phyloP scores from a whole-genome alignment of 2,329 filamentous ascomycete species.

The Tolypocladium capitatum region DNA sequence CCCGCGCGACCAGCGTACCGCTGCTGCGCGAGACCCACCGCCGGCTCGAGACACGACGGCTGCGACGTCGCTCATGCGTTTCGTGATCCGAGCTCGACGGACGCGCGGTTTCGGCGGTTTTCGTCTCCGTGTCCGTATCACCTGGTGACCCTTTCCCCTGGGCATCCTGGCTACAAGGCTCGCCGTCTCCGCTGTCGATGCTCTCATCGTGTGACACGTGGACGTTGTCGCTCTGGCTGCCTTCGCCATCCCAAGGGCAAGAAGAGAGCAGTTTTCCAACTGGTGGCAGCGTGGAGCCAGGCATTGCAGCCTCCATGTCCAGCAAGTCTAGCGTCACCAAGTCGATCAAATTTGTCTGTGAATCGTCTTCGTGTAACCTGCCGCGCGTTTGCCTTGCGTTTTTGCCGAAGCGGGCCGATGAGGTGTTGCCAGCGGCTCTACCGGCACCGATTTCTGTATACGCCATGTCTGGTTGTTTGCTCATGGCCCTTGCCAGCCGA shows the following conservation, averaged over 20 bases:
- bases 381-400: background rate
- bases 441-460: background rate
- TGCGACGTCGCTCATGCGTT: background rate
- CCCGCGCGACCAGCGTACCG: slow-evolving; percentile 12
- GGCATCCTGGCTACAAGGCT: background rate
- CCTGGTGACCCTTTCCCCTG: background rate
- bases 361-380: background rate
- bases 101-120: background rate
- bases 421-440: background rate
- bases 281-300: background rate
- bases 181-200: too few relatives aligned
- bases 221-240: background rate
- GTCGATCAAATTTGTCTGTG: background rate
- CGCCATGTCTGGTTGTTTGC: background rate
- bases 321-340: background rate
- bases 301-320: background rate
- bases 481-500: background rate
- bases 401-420: background rate
- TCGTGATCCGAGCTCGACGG: background rate
- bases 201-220: background rate
- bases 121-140: background rate
- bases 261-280: background rate
- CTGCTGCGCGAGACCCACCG: slow-evolving; percentile 10
- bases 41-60: slow-evolving; percentile 5
- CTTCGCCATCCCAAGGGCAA: background rate